A percentile compares a stretch with the other conserved stretches of the same genome.
These are phyloP conservation scores for Mycena sp. DNA, from an alignment of 1,284 basidiomycete species.

Conservation along the genomic window DNA sequence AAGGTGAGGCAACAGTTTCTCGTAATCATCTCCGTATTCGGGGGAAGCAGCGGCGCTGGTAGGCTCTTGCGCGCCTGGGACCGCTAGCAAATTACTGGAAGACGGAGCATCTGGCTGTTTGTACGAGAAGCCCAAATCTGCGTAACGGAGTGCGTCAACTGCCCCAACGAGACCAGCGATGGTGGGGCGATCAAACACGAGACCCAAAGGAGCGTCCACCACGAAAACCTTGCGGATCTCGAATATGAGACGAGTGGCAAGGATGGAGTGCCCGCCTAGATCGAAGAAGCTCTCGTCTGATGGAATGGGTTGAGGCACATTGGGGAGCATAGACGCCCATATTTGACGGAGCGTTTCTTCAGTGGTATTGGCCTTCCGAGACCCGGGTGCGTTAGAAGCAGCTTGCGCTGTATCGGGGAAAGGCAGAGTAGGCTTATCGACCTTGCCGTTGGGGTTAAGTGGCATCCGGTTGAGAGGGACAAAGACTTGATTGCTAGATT, in stretches of 20 bases:
- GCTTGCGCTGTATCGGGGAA: conserved; percentile 97
- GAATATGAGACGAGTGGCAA: conserved; percentile 97
- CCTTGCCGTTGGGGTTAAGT: conserved; percentile 98
- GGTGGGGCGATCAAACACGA: conserved; percentile 95
- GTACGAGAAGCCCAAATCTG: conserved; percentile 81
- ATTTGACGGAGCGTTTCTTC: conserved; percentile 85
- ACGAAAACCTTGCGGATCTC: conserved; percentile 95
- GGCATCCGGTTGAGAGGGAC: conserved; percentile 97
- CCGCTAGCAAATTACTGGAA: conserved; percentile 23
- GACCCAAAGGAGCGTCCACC: conserved; percentile 90
- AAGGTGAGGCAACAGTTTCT: conserved; percentile 68
- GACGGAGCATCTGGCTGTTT: conserved; percentile 41
- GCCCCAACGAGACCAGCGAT: conserved; percentile 84
- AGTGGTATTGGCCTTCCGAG: conserved; percentile 67
- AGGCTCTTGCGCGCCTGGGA: conserved; percentile 32
- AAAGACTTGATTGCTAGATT: conserved; percentile 69
- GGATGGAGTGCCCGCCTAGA: conserved; percentile 97
- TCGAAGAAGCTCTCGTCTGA: conserved; percentile 98
- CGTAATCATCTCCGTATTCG: conserved; percentile 87
- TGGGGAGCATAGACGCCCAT: conserved; percentile 89
- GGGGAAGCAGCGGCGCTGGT: conserved; percentile 39
- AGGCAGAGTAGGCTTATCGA: conserved; percentile 98
- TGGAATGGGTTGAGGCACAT: conserved; percentile 81
- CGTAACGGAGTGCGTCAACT: conserved; percentile 81
- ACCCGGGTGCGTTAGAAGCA: conserved; percentile 41